phyloP scores from a whole-genome alignment of 2,329 filamentous ascomycete species.

The Emmonsia crescens region DNA sequence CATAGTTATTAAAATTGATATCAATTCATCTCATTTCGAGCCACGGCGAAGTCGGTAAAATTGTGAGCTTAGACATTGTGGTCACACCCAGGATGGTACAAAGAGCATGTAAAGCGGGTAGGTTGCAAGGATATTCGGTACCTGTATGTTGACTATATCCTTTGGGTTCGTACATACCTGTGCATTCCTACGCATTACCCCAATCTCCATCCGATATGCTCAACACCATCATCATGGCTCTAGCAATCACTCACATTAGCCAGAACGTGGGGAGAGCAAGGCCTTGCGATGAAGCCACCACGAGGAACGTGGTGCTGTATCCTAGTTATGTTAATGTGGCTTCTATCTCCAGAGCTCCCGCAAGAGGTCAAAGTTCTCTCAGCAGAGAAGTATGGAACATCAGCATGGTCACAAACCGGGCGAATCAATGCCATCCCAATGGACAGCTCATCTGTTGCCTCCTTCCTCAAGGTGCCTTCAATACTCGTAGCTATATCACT shows the following conservation, averaged over 20 bases:
- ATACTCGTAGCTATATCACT: not conserved
- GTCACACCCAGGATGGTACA: too few species aligned
- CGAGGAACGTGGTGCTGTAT: not conserved
- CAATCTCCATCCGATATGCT: not conserved
- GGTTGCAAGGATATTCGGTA: too few species aligned
- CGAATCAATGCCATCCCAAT: slow-evolving; percentile 14
- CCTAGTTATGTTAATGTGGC: not conserved
- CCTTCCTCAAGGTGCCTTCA: slow-evolving; percentile 18
- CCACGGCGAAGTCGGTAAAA: too few species aligned
- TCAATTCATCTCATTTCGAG: too few species aligned
- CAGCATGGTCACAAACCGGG: slow-evolving; percentile 22
- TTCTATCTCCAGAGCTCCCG: slow-evolving; percentile 9
- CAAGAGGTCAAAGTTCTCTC: slow-evolving; percentile 16
- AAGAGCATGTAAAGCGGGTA: too few species aligned
- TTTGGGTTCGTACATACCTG: too few species aligned
- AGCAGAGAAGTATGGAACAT: slow-evolving; percentile 18
- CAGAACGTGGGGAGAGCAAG: not conserved
- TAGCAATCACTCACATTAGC: not conserved
- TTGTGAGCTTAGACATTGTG: too few species aligned
- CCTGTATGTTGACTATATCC: too few species aligned
- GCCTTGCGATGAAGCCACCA: not conserved
- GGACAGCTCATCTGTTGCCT: slow-evolving; percentile 15
- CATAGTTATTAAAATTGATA: too few species aligned
- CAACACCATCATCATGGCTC: not conserved
- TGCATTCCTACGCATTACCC: too few species aligned